These are phyloP conservation scores for Nepenthes gracilis DNA, from an alignment of 148 eudicot genomes.

Conservation along the genomic window DNA sequence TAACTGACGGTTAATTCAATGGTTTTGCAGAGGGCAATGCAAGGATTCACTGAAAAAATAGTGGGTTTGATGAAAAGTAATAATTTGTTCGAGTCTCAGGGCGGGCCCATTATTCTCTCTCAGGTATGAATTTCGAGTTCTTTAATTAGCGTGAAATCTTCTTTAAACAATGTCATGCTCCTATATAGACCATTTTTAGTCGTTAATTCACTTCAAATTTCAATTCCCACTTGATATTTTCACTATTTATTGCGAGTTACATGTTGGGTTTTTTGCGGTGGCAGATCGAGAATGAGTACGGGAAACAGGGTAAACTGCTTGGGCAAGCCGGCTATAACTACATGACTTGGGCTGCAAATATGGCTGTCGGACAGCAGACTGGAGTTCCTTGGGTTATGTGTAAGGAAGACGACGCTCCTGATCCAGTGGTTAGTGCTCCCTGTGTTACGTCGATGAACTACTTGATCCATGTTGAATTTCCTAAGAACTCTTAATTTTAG, in stretches of 20 bases:
- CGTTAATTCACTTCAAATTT: background rate
- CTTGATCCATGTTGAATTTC: background rate
- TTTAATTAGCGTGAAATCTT: too few species aligned
- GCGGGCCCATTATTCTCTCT: slow-evolving; percentile 85
- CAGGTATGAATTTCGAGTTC: slow-evolving; percentile 33
- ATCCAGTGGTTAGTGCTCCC: slow-evolving; percentile 55
- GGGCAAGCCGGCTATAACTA: slow-evolving; percentile 68
- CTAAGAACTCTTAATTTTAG: too few species aligned
- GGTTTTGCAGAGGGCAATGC: slow-evolving; percentile 60
- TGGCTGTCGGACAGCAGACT: slow-evolving; percentile 63
- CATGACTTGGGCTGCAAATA: slow-evolving; percentile 85
- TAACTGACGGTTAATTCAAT: background rate
- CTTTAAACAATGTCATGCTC: too few species aligned
- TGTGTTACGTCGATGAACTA: slow-evolving; percentile 2
- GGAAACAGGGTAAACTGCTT: slow-evolving; percentile 28
- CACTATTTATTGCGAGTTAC: background rate
- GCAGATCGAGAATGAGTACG: slow-evolving; percentile 93
- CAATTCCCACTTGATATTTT: background rate
- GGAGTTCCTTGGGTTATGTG: slow-evolving; percentile 99
- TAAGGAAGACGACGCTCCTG: slow-evolving; percentile 87
- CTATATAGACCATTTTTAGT: too few species aligned
- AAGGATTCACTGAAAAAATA: slow-evolving; percentile 67
- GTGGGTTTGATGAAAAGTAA: slow-evolving; percentile 71
- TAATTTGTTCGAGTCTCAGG: slow-evolving; percentile 70
- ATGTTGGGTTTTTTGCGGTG: background rate